phyloP scores from a whole-genome alignment of 768 basidiomycete species.

The Pholiota molesta region DNA sequence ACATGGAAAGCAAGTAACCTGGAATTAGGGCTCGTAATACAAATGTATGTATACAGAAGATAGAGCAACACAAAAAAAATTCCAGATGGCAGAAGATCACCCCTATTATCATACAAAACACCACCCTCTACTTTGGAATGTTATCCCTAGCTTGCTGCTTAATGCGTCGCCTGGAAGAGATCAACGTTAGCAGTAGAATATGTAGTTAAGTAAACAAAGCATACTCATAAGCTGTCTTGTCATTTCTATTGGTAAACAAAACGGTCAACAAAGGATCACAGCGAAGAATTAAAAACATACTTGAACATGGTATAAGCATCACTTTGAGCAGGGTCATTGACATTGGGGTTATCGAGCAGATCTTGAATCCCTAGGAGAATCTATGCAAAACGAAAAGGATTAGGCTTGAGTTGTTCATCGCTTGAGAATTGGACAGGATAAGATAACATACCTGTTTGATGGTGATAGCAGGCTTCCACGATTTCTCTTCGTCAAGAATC shows the following conservation, averaged over 20 bases:
- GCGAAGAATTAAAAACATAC: conserved; percentile 48
- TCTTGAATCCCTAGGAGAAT: conserved; percentile 97
- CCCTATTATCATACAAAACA: neutral
- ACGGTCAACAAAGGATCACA: neutral
- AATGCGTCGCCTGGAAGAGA: conserved; percentile 66
- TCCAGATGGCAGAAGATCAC: neutral
- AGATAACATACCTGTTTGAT: conserved; percentile 83
- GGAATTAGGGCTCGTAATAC: conserved; percentile 15
- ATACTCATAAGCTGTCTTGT: conserved; percentile 91
- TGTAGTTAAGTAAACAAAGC: conserved; percentile 26
- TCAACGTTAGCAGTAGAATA: conserved; percentile 5
- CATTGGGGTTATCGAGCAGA: conserved; percentile 92
- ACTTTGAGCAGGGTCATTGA: conserved; percentile 96
- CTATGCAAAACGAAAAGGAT: conserved; percentile 42
- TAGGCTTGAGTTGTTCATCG: neutral
- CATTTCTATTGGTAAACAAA: conserved; percentile 63
- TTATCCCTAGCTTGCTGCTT: conserved; percentile 89
- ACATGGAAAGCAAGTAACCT: neutral
- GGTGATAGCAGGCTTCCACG: conserved; percentile 98
- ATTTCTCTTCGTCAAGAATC: conserved; percentile 97
- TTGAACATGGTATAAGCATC: conserved; percentile 99
- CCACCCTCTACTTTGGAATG: conserved; percentile 67
- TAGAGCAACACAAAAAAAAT: neutral
- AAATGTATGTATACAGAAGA: conserved; percentile 11
- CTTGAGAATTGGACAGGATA: neutral